Evolutionary conservation across 345 rosid genomes (phyloP), one percentile per base, ranked within the genome.

Genomic region (Kernera saxatilis): DNA sequence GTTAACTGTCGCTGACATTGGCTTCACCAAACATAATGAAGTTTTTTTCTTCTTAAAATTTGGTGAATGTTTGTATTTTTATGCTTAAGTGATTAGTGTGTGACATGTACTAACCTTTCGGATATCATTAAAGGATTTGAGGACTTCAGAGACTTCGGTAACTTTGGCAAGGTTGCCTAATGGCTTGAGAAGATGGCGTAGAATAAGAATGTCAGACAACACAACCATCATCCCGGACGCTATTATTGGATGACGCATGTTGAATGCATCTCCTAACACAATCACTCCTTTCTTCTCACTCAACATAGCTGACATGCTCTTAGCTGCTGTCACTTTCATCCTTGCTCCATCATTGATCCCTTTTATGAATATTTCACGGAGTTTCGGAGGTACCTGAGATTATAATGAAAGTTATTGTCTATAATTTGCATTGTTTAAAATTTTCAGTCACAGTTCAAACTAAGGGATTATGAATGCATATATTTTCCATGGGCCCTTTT

Each of bases 161-260:
- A n/a, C n/a, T 79, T 66, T 41, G 80, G 60, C 26, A 14, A 80
- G 58, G 54, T 80, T 71, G 19, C 5, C 21, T 11, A 82, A 49
- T 33, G 82, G 78, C 52, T 53, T 44, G 15, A 80, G 80, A 45
- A 82, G 82, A 64, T 55, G 59, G 12, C 80, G 77, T 9, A 82
- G 76, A 1, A 82, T 76, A 55, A 75, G 78, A 64, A 82, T 75
- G 44, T 78, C 86, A 29, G 86, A 77, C 23, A 82, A 19, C 15
- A 81, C 70, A 45, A 77, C 86, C 74, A 82, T 82, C 86, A 78
- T 82, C 46, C 84, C 86, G 6, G 82, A 81, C 0, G 80, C 80
- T 13, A 82, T 60, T 68, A 72, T 50, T 39, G 84, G 86, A 75
- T 82, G 86, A 0, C 80, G 83, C 84, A 82, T 82, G 66, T 82